phyloP scores from a whole-genome alignment of 106 monocot genomes.

The Apostasia ramifera region DNA sequence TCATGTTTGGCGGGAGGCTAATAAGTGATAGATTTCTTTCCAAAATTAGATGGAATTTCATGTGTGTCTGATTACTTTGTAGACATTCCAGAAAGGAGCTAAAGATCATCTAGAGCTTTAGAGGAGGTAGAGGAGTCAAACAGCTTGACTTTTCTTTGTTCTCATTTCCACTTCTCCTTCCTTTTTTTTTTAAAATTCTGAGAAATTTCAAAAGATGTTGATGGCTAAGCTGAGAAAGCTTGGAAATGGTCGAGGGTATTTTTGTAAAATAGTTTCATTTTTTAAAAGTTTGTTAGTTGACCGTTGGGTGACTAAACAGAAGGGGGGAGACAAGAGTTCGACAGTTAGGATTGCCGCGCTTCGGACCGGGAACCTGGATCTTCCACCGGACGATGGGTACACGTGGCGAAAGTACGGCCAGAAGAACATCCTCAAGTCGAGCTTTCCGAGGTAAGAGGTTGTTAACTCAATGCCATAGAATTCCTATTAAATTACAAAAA shows the following conservation, averaged over 20 bases:
- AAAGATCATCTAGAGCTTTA: too few relatives aligned
- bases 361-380: slow-evolving; percentile 33
- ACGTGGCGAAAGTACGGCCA: slow-evolving; percentile 86
- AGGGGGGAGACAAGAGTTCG: slow-evolving; percentile 12
- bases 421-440: slow-evolving; percentile 50
- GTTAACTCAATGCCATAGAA: background rate
- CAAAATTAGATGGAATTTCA: too few relatives aligned
- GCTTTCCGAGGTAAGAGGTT: slow-evolving; percentile 39
- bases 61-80: too few relatives aligned
- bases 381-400: slow-evolving; percentile 68
- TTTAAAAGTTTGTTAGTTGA: background rate
- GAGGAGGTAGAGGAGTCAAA: slow-evolving; percentile 4
- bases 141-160: background rate
- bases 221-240: background rate
- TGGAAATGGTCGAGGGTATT: background rate
- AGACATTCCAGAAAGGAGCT: too few relatives aligned
- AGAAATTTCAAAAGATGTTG: too few relatives aligned
- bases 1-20: too few relatives aligned
- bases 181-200: too few relatives aligned
- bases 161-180: background rate
- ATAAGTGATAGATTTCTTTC: too few relatives aligned
- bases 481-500: background rate
- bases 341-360: slow-evolving; percentile 26
- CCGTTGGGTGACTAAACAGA: slow-evolving; percentile 8
- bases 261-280: background rate